Conservation (phyloP, 805 yeast species). For the Ogataea kodamae region DNA sequence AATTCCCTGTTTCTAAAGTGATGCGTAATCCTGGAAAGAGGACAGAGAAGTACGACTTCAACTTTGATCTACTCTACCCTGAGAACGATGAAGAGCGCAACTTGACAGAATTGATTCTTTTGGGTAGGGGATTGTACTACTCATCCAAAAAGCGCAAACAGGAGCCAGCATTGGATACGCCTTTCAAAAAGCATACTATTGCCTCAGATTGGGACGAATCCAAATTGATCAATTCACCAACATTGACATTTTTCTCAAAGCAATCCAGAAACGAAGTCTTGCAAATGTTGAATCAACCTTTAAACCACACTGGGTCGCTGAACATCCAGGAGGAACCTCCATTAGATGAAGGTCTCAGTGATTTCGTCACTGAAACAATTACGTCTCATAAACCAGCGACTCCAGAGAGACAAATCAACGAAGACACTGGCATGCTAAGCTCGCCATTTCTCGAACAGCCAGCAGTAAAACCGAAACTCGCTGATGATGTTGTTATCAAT, state of each 20-base stretch:
- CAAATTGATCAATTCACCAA: conserved; percentile 56
- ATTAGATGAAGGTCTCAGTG: conserved; percentile 27
- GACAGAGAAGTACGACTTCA: conserved; percentile 56
- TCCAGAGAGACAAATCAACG: conserved; percentile 4
- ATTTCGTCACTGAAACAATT: conserved; percentile 49
- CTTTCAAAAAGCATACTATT: conserved; percentile 4
- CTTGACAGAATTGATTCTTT: conserved; percentile 54
- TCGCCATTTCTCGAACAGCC: conserved; percentile 46
- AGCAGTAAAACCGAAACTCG: conserved; percentile 1
- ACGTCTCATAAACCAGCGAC: conserved; percentile 29
- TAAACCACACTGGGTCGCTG: conserved; percentile 21
- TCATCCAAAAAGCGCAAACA: conserved; percentile 13
- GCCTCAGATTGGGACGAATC: conserved; percentile 16
- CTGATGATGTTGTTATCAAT: conserved; percentile 21
- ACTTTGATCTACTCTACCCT: conserved; percentile 55
- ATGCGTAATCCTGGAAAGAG: conserved; percentile 55
- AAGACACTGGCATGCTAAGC: conserved; percentile 32
- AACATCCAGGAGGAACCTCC: conserved; percentile 19
- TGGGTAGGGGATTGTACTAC: conserved; percentile 35
- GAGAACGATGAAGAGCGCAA: conserved; percentile 43
- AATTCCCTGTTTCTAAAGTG: conserved; percentile 44
- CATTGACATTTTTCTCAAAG: conserved; percentile 72
- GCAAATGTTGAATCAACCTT: conserved; percentile 67
- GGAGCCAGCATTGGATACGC: conserved; percentile 4
- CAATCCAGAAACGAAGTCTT: conserved; percentile 72